Base-by-base conservation (phyloP, 2,329 filamentous ascomycete species). In the Colletotrichum musae region DNA sequence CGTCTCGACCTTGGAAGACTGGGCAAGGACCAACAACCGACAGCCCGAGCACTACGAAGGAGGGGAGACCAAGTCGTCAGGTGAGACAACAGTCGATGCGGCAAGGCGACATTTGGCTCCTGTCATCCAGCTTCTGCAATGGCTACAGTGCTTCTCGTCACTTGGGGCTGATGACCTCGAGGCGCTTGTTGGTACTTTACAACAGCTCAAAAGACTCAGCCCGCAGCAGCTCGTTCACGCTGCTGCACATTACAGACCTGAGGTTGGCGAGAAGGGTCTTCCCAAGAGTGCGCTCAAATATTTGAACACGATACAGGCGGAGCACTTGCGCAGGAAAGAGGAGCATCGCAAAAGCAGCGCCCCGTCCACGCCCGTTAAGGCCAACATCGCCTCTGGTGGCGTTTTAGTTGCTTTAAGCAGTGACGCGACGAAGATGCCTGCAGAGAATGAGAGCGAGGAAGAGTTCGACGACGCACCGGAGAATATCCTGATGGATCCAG, bases 141-240 rank as follows among this genome's bases (percentile, higher is more conserved):
- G 96, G 96, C 85, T 99, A 43, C 96, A 99, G 79, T 98, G 95
- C 80, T 98, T 98, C 80, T 98, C 96, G 1, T 97, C 94, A 0
- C 87, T 98, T 4, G 94, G 91, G 5, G 82, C 85, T 12, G 94
- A 98, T 76, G 95, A 98, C 76, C 84, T 96, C 45, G 94, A 97
- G 76, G 94, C 94, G 3, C 87, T 99, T 16, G 91, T 97, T 36
- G 93, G 91, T 16, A 99, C 96, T 0, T 83, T 98, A 24, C 92
- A 97, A 76, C 96, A 98, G 79, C 86, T 99, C 48, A 94, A 94
- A 72, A 88, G 92, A 48, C 85, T 99, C 56, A 94, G 91, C 28
- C 93, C 94, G 0, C 93, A 94, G 76, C 96, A 99, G 78, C 87
- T 99, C 50, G 90, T 98, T 47, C 96, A 98, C 77, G 90, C 95